Base-by-base conservation (phyloP, 1,139 yeast species). In the Geotrichum klebahnii region DNA sequence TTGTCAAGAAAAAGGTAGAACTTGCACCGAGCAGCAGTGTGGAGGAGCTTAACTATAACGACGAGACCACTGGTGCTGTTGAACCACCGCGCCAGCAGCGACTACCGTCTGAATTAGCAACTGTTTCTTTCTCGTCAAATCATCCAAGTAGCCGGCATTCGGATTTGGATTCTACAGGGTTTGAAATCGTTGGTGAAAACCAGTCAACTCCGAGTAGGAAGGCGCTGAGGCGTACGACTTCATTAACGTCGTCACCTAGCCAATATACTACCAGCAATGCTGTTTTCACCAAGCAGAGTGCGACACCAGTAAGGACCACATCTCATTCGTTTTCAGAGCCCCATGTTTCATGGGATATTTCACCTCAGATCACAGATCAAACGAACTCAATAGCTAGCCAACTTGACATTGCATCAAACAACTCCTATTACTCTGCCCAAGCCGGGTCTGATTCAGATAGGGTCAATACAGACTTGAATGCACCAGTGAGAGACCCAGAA, bases 401-500 rank as follows among this genome's bases (percentile, higher is more conserved):
- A 26, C 9, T 8, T 26, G 6, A 10, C 6, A 26, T 10, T 10
- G 10, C 6, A 10, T 26, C 29, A 26, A 26, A 8, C 29, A 26
- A 26, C 29, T 26, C 29, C 29, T 6, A 8, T 26, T 6, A 8
- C 29, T 8, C 29, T 8, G 29, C 29, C 10, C 29, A 10, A 6
- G 10, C 10, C 10, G 29, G 10, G 2, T 19, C 20, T 20, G 23
- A 17, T 16, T 24, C 9, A 10, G 39, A 8, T 10, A 22, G 14
- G 12, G n/a, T 12, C 39, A 19, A 20, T 26, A 4, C 33, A 6
- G 43, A 24, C 2, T 22, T 28, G 12, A 28, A 23, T 16, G 43
- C 12, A 10, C 29, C 33, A 6, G 17, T 26, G 5, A 5, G 43
- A 28, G 48, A 45, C 16, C 48, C 48, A 10, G 48, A 45, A 29